phyloP scores from a whole-genome alignment of 2,329 filamentous ascomycete genomes.

The Neurospora sp. region DNA sequence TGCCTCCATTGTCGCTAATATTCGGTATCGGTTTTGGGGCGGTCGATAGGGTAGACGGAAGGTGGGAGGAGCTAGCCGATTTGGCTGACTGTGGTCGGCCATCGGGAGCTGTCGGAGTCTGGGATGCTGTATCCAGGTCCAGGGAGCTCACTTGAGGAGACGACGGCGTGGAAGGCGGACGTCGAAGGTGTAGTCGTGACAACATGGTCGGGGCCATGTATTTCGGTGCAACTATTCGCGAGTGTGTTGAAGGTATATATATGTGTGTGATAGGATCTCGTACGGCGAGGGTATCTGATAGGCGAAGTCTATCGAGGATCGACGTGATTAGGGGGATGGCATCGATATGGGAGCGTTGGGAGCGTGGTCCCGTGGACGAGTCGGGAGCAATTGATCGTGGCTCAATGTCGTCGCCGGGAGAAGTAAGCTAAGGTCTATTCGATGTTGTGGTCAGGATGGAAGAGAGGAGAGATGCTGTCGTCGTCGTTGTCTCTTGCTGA shows the following conservation, averaged over 20 bases:
- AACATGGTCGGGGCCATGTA: neutral
- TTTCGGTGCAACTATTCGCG: neutral
- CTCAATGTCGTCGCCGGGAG: neutral
- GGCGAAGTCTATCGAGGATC: neutral
- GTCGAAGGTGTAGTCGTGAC: neutral
- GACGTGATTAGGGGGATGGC: neutral
- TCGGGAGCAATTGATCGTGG: neutral
- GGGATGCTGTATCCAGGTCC: neutral
- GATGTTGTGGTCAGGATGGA: neutral
- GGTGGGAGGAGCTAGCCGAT: neutral
- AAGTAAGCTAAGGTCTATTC: neutral
- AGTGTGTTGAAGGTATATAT: neutral
- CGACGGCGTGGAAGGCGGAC: neutral
- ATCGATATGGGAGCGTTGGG: neutral
- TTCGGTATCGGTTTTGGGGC: neutral
- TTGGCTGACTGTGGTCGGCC: neutral
- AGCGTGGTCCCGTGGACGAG: neutral
- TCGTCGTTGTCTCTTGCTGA: neutral
- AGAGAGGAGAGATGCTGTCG: neutral
- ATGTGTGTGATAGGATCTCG: neutral
- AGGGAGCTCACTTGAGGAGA: neutral
- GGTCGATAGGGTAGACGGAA: neutral
- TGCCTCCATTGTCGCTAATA: conserved; percentile 21
- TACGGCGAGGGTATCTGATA: neutral
- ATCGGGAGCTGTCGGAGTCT: neutral